A percentile compares a stretch with the other conserved stretches of the same genome.
phyloP scores from a whole-genome alignment of 371 early-diverging fungal species.

The Mucor irregularis region DNA sequence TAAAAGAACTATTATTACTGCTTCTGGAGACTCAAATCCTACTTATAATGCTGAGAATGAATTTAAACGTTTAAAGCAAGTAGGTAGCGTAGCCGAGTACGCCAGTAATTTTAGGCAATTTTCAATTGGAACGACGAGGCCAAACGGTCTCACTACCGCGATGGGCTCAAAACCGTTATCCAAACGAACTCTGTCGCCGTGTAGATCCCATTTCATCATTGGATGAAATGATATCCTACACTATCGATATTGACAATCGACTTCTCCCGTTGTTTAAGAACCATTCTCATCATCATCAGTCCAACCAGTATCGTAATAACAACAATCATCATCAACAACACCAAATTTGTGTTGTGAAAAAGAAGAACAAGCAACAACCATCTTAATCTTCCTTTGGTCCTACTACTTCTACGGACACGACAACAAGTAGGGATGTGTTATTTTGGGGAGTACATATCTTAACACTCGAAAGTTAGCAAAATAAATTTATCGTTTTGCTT shows the following conservation, averaged over 20 bases:
- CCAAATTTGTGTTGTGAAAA: too few species aligned
- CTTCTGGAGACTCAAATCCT: background rate
- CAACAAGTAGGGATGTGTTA: too few species aligned
- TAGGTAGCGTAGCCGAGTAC: background rate
- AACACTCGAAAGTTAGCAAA: too few species aligned
- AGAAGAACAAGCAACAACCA: too few species aligned
- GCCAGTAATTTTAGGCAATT: background rate
- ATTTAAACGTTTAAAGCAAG: background rate
- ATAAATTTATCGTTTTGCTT: constrained; percentile 67
- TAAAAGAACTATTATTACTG: background rate
- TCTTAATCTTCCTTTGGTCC: too few species aligned
- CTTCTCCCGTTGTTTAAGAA: too few species aligned
- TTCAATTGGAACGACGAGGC: background rate
- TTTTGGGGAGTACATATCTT: too few species aligned
- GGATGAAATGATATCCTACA: background rate
- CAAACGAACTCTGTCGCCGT: background rate
- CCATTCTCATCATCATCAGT: too few species aligned
- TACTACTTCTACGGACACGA: too few species aligned
- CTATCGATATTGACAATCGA: background rate
- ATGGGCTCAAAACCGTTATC: background rate
- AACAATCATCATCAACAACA: too few species aligned
- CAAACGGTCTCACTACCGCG: background rate
- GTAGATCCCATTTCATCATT: background rate
- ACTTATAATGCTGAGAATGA: background rate
- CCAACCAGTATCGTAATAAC: too few species aligned